These are phyloP conservation scores for Schizophyllum commune DNA, from an alignment of 1,284 basidiomycete genomes.

Conservation along the genomic window DNA sequence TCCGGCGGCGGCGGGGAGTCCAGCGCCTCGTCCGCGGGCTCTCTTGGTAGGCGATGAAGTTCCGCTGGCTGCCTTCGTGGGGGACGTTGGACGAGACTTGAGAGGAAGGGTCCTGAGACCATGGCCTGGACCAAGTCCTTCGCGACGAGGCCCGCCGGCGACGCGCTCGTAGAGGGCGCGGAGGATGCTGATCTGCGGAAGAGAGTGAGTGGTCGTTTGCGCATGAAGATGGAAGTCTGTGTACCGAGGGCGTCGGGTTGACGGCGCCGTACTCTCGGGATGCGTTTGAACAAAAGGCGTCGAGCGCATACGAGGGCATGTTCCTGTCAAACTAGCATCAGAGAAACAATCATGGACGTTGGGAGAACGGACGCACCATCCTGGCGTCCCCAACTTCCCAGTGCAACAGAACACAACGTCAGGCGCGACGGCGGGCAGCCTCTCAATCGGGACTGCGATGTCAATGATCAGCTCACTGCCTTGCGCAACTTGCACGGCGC, in stretches of 20 bases:
- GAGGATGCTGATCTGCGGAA: not conserved
- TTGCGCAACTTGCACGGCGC: not conserved
- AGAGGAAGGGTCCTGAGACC: not conserved
- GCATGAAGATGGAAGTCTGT: not conserved
- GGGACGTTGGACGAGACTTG: not conserved
- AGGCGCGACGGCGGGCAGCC: not conserved
- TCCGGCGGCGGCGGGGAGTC: no score
- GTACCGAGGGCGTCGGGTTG: conserved; percentile 22
- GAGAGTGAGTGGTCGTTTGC: no score
- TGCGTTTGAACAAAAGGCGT: conserved; percentile 4
- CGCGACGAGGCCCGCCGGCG: no score
- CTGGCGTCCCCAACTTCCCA: not conserved
- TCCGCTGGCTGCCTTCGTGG: not conserved
- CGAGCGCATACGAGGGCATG: not conserved
- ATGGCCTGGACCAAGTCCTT: not conserved
- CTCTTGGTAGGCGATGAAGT: no score
- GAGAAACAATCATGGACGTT: no score
- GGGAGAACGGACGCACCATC: no score
- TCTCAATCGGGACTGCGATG: not conserved
- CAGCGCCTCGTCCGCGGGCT: no score
- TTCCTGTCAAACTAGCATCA: no score
- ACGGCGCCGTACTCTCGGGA: conserved; percentile 49
- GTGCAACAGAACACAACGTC: not conserved
- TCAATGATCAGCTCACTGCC: not conserved
- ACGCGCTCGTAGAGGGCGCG: not conserved